phyloP scores from a whole-genome alignment of 2,329 filamentous ascomycete species.

The Erysiphe pisi region DNA sequence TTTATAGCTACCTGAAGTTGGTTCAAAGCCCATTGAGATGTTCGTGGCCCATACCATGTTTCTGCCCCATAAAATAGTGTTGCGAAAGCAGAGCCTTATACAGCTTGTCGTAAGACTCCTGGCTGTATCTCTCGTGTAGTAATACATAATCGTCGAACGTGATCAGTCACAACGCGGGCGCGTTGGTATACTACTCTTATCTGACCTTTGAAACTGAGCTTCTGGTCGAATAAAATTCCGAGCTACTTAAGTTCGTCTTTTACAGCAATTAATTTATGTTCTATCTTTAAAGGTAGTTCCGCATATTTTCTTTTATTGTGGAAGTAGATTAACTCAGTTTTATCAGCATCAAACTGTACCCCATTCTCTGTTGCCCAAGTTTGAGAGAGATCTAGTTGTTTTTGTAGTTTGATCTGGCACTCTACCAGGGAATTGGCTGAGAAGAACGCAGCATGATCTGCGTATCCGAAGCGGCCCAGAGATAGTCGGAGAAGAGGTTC shows the following conservation, averaged over 20 bases:
- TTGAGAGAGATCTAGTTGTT: not conserved
- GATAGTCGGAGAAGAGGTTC: not conserved
- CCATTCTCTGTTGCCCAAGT: not conserved
- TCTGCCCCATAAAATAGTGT: not conserved
- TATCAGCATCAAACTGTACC: not conserved
- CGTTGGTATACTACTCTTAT: not conserved
- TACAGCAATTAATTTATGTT: not conserved
- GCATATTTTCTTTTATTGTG: slow-evolving; percentile 24
- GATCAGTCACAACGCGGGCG: not conserved
- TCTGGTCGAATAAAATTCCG: not conserved
- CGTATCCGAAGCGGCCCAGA: not conserved
- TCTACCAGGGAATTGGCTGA: not conserved
- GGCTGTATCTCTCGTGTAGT: not conserved
- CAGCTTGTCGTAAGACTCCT: not conserved
- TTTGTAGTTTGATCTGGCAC: not conserved
- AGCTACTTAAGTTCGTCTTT: slow-evolving; percentile 20
- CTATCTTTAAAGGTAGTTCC: not conserved
- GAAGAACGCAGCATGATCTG: not conserved
- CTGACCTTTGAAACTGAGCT: too few relatives aligned
- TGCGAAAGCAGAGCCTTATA: slow-evolving; percentile 15
- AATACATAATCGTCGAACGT: not conserved
- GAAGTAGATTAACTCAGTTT: slow-evolving; percentile 25
- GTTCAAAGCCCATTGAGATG: not conserved
- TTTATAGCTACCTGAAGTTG: not conserved
- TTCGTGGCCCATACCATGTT: slow-evolving; percentile 22